Evolutionary conservation across 495 filamentous ascomycete species (phyloP).

Genomic region (Daldinia caldariorum): DNA sequence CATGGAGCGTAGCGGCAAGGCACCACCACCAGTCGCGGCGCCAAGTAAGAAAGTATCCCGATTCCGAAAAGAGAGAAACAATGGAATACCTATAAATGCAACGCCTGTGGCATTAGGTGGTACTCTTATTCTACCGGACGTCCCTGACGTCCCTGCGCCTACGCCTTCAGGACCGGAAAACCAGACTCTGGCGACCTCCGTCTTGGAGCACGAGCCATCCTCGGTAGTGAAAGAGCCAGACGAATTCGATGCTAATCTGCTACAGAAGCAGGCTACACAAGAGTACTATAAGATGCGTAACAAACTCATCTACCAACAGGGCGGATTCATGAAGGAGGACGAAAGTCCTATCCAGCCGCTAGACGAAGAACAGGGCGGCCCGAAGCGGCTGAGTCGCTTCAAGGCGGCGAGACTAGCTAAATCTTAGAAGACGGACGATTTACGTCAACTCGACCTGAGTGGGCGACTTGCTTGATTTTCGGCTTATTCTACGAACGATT

Average conservation of each 20-base stretch:
- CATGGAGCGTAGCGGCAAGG: slow-evolving; percentile 55
- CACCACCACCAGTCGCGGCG: slow-evolving; percentile 52
- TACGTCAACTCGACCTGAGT: slow-evolving; percentile 27
- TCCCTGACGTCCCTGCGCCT: slow-evolving; percentile 19
- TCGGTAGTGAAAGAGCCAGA: slow-evolving; percentile 66
- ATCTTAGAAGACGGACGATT: slow-evolving; percentile 27
- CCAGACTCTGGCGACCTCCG: slow-evolving; percentile 63
- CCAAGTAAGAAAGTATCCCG: slow-evolving; percentile 56
- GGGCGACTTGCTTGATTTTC: background rate
- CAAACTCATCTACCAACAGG: slow-evolving; percentile 78
- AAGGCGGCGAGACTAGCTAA: slow-evolving; percentile 80
- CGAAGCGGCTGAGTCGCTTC: slow-evolving; percentile 84
- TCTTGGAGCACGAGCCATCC: slow-evolving; percentile 69
- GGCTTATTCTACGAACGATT: background rate
- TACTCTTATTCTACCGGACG: slow-evolving; percentile 37
- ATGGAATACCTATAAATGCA: slow-evolving; percentile 14
- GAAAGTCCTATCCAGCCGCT: slow-evolving; percentile 69
- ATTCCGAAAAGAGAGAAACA: slow-evolving; percentile 55
- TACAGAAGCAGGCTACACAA: slow-evolving; percentile 78
- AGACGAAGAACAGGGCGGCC: slow-evolving; percentile 72
- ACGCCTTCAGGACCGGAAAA: slow-evolving; percentile 65
- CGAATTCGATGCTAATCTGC: slow-evolving; percentile 75
- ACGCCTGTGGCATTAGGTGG: slow-evolving; percentile 18
- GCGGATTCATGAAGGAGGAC: slow-evolving; percentile 74
- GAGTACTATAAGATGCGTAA: slow-evolving; percentile 86